These are phyloP conservation scores for Eucalyptus polybractea DNA, from an alignment of 345 rosid species.

Conservation along the genomic window DNA sequence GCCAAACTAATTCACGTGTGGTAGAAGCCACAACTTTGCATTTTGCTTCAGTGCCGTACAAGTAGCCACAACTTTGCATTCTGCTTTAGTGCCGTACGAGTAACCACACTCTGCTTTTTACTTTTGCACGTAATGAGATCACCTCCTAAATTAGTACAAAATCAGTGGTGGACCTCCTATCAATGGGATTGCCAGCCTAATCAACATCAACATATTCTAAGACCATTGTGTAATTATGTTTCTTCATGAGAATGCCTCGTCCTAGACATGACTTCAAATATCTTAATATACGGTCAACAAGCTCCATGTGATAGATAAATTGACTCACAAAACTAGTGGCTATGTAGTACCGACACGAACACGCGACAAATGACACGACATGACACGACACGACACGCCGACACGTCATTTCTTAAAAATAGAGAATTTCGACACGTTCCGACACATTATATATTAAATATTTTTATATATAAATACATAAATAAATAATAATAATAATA, in stretches of 20 bases:
- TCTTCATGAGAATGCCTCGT: rapidly evolving
- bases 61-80: background rate
- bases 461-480: too few species aligned
- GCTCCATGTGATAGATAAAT: background rate
- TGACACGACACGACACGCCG: too few species aligned
- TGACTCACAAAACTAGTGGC: background rate
- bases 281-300: too few species aligned
- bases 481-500: too few species aligned
- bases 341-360: too few species aligned
- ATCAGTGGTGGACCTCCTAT: background rate
- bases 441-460: too few species aligned
- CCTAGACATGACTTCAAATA: background rate
- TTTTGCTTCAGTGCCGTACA: background rate
- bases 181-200: background rate
- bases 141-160: background rate
- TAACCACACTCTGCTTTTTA: background rate
- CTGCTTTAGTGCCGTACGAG: background rate
- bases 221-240: background rate
- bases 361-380: too few species aligned
- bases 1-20: background rate
- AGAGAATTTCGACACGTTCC: too few species aligned
- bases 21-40: background rate
- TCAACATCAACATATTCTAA: background rate
- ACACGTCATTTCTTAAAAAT: too few species aligned
- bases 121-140: background rate